These are phyloP conservation scores for Aspergillus hortae DNA, from an alignment of 2,329 filamentous ascomycete genomes.

Conservation along the genomic window DNA sequence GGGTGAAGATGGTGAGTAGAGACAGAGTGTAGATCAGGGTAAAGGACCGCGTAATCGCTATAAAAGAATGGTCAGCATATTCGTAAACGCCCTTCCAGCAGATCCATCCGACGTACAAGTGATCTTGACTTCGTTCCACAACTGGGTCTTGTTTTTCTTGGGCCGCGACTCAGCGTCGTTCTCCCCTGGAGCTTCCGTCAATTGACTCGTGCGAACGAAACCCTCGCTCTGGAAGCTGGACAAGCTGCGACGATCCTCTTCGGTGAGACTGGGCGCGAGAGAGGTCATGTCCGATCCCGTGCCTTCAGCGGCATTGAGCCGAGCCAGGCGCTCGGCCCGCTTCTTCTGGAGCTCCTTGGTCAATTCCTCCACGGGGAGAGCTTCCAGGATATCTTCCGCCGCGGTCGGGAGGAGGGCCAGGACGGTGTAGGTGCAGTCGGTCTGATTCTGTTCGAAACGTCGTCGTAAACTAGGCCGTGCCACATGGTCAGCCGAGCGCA, in stretches of 20 bases:
- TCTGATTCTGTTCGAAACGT: conserved; percentile 97
- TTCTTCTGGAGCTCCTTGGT: conserved; percentile 93
- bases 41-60: conserved; percentile 85
- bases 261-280: conserved; percentile 65
- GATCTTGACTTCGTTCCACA: conserved; percentile 98
- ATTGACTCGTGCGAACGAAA: conserved; percentile 78
- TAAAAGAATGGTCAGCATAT: conserved; percentile 11
- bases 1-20: conserved; percentile 84
- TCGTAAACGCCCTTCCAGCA: not conserved
- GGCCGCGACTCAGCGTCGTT: conserved; percentile 46
- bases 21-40: conserved; percentile 89
- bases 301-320: conserved; percentile 54
- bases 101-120: conserved; percentile 60
- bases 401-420: conserved; percentile 92
- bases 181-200: conserved; percentile 55
- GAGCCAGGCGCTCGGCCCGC: conserved; percentile 69
- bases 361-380: conserved; percentile 86
- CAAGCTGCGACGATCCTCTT: conserved; percentile 79
- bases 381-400: conserved; percentile 81
- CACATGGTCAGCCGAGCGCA: conserved; percentile 9
- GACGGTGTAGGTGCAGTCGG: conserved; percentile 97
- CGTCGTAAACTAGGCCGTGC: conserved; percentile 68
- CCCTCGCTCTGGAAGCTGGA: conserved; percentile 74
- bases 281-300: conserved; percentile 56
- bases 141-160: conserved; percentile 81